Conservation (phyloP, 1,284 basidiomycete genomes). For the Boletus mariae region DNA sequence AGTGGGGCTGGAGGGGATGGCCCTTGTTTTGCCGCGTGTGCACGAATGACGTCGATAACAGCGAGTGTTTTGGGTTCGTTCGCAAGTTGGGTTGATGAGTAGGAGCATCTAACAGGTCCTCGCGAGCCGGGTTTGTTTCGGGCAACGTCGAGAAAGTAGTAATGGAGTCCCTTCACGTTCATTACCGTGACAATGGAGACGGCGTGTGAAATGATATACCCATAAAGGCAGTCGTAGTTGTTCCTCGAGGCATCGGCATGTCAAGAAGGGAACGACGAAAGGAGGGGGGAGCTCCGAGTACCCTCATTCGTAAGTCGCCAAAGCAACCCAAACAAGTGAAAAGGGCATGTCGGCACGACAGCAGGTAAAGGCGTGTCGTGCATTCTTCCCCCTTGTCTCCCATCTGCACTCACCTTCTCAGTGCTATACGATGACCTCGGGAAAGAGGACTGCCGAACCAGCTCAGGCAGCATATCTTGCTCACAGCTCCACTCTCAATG, state of each 20-base stretch:
- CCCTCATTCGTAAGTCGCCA: conserved; percentile 26
- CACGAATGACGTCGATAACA: conserved; percentile 11
- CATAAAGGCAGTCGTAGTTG: conserved; percentile 19
- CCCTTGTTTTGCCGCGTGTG: conserved; percentile 5
- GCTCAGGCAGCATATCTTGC: conserved; percentile 52
- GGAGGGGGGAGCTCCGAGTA: conserved; percentile 11
- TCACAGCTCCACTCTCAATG: conserved; percentile 52
- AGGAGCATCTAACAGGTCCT: neutral
- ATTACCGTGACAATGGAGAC: conserved; percentile 22
- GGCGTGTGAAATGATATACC: conserved; percentile 21
- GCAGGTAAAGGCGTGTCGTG: conserved; percentile 36
- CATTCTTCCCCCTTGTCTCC: conserved; percentile 37
- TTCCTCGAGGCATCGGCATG: conserved; percentile 32
- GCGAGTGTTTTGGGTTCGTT: neutral
- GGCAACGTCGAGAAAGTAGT: neutral
- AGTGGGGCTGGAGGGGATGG: conserved; percentile 13
- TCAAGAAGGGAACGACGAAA: conserved; percentile 11
- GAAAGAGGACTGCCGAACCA: conserved; percentile 30
- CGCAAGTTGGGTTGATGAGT: neutral
- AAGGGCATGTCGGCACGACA: conserved; percentile 34
- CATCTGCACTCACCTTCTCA: conserved; percentile 30
- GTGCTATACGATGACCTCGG: conserved; percentile 37
- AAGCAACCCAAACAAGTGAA: conserved; percentile 28
- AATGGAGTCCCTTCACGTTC: conserved; percentile 6
- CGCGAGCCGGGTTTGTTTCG: conserved; percentile 4